phyloP scores from a whole-genome alignment of 345 rosid species.

The Populus euphratica region DNA sequence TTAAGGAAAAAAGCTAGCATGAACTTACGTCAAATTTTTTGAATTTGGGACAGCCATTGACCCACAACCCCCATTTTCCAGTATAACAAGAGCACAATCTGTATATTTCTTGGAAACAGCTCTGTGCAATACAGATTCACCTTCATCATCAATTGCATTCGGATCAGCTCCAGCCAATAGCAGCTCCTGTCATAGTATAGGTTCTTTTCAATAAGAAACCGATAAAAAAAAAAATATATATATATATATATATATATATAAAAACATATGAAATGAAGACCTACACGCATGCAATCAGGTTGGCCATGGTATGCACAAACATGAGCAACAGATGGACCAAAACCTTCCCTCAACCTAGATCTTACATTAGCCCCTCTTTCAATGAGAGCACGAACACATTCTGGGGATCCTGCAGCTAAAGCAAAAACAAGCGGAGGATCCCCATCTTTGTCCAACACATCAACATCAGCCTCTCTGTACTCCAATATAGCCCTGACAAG shows the following conservation, averaged over 20 bases:
- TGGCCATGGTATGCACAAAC: slow-evolving; percentile 99
- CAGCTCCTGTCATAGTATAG: slow-evolving; percentile 56
- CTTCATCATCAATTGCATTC: slow-evolving; percentile 95
- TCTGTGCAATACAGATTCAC: slow-evolving; percentile 91
- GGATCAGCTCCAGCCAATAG: slow-evolving; percentile 98
- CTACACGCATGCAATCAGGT: slow-evolving; percentile 96
- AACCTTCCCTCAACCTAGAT: slow-evolving; percentile 84
- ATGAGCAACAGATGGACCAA: slow-evolving; percentile 95
- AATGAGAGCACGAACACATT: slow-evolving; percentile 84
- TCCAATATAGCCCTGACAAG: slow-evolving; percentile 77
- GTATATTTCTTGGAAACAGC: slow-evolving; percentile 87
- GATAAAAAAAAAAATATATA: not conserved
- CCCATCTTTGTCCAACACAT: slow-evolving; percentile 89
- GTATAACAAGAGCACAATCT: slow-evolving; percentile 82
- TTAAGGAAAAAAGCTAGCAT: not conserved
- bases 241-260: not conserved
- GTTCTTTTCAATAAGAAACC: slow-evolving; percentile 5
- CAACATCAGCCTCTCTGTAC: slow-evolving; percentile 64
- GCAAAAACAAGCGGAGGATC: slow-evolving; percentile 99
- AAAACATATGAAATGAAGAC: slow-evolving; percentile 26
- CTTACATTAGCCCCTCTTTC: slow-evolving; percentile 74
- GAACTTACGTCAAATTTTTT: slow-evolving; percentile 72
- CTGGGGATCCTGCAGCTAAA: slow-evolving; percentile 95
- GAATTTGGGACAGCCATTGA: slow-evolving; percentile 82
- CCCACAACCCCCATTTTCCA: slow-evolving; percentile 85